Base-by-base conservation (phyloP, 2,329 filamentous ascomycete genomes). In the Venturiaceae sp. region DNA sequence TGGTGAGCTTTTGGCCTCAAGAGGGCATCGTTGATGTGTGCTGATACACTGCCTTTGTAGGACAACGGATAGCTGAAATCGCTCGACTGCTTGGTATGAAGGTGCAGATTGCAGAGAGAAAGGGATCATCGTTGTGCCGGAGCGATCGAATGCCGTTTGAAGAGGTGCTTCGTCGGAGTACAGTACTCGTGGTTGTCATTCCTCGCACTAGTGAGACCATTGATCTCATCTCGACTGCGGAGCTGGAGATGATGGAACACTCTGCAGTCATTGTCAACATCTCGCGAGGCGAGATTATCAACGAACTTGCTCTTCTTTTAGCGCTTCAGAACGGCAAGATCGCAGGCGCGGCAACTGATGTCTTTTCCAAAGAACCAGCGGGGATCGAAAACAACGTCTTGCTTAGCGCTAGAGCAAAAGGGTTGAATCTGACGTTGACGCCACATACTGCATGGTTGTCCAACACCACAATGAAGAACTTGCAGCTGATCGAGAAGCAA, bases 381-480 rank as follows among this genome's bases (percentile, higher is more conserved):
- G 74, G 70, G 0, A 73, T 70, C 39, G 69, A 73, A 14, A 75
- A 71, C 5, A 72, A 74, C 0, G 23, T 21, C 19, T 66, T 81
- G 50, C 63, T 80, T 26, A 64, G 68, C 6, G 68, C 75, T n/a
- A 75, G 77, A 19, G 69, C 69, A 2, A 68, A 72, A 55, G 70
- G 73, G 21, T 71, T 80, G 13, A 80, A 81, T 60, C 66, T 83
- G 60, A 74, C 79, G 0, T 63, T 80, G 41, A 78, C 72, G 53
- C 79, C 79, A 19, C 80, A 83, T 68, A 61, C 81, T 39, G 80
- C 80, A 1, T 83, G 80, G 80, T 76, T 74, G 62, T 74, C 77
- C 1, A 70, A 73, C 52, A 73, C 68, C 62, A 81, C 77, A 4
- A 69, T 77, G 59, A 67, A 72, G 47, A 80, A 76, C 39, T 72